phyloP scores from a whole-genome alignment of 306 rosid species.

The Fragaria ananassa region DNA sequence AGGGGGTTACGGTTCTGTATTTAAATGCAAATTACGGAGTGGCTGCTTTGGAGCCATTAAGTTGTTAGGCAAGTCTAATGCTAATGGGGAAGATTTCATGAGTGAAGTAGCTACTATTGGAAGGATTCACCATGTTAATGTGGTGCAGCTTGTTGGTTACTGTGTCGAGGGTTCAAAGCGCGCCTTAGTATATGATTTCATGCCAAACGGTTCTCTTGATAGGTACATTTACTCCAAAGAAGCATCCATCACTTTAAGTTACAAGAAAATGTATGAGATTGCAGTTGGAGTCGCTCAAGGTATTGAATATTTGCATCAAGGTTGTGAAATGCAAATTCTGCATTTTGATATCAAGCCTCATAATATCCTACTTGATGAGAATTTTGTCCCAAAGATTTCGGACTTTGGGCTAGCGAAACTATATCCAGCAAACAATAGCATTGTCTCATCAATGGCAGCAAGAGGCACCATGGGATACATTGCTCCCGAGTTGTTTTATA shows the following conservation, averaged over 20 bases:
- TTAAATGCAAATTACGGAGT: no score
- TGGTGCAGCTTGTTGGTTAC: not conserved
- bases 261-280: slow-evolving; percentile 1
- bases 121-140: not conserved
- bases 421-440: not conserved
- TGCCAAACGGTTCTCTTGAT: not conserved
- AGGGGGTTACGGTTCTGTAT: no score
- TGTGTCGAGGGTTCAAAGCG: not conserved
- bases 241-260: not conserved
- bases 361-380: not conserved
- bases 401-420: slow-evolving; percentile 1
- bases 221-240: not conserved
- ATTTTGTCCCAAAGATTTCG: slow-evolving; percentile 3
- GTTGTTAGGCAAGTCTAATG: no score
- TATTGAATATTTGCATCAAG: slow-evolving; percentile 1
- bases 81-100: no score
- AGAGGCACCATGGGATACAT: not conserved
- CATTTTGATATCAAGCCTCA: slow-evolving; percentile 6
- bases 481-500: not conserved
- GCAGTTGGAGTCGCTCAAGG: not conserved
- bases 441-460: not conserved
- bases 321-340: slow-evolving; percentile 5
- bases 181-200: not conserved
- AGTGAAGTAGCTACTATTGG: not conserved
- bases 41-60: no score